Base-by-base conservation (phyloP, 1,139 yeast species). In the Sugiyamaella castrensis region DNA sequence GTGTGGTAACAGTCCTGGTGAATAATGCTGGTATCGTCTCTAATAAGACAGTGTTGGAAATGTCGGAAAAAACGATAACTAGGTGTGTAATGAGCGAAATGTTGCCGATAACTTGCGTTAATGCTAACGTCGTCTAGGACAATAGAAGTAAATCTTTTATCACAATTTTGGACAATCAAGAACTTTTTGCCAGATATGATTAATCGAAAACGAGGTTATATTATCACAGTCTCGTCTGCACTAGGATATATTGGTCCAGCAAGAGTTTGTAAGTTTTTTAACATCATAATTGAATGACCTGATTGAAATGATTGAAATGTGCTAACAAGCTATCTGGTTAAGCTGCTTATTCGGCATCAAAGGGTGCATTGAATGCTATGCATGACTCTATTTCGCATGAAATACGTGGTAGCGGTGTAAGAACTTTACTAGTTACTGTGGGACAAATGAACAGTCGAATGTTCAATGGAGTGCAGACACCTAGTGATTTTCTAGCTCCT, bases 341-440 rank as follows among this genome's bases (percentile, higher is more conserved):
- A 43, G 59, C 75, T 33, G 87, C 87, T 0, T 88, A 88, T 61
- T 91, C 95, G 0, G 95, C 96, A 0, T 77, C 94, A 8, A 89
- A 89, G 65, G 83, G 92, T 0, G 96, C 94, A 0, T 69, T 86
- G 32, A 79, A 86, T 47, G 85, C 88, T 0, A 71, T 87, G 46
- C 96, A 89, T 64, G 94, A 86, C 58, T 80, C 89, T 1, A 67
- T 89, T 40, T 79, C 88, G 1, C 82, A 81, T 58, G 92, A 85
- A 62, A 61, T 85, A 38, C 40, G 37, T 5, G 44, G 43, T 11
- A 28, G 42, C 19, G 87, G 87, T 1, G 76, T 89, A 16, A 81
- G 82, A 58, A 83, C 95, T 0, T 69, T 88, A 40, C 70, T 89
- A 34, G 74, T 89, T 1, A 83, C 94, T 57, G 92, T 96, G 0